Evolutionary conservation across 106 monocot genomes (phyloP).

Genomic region (Xerophyta viscosa): DNA sequence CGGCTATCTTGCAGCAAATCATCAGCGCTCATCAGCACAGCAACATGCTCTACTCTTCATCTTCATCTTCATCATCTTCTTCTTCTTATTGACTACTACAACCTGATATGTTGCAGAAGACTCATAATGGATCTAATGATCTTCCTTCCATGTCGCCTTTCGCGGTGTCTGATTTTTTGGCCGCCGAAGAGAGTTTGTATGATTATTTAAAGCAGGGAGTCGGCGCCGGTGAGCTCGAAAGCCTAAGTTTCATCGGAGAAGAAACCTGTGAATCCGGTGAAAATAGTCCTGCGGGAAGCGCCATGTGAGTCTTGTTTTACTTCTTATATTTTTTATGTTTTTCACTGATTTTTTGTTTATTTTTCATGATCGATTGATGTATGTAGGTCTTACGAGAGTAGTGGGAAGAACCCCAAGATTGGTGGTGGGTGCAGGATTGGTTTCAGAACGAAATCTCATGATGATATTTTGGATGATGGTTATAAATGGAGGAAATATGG

Average conservation of each 20-base stretch:
- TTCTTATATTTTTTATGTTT: too few species aligned
- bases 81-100: too few species aligned
- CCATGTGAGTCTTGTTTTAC: neutral
- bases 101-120: too few species aligned
- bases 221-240: neutral
- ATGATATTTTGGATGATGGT: slow-evolving; percentile 21
- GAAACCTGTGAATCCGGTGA: slow-evolving; percentile 3
- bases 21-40: neutral
- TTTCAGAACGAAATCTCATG: slow-evolving; percentile 19
- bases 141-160: too few species aligned
- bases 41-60: neutral
- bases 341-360: slow-evolving; percentile 1
- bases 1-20: slow-evolving; percentile 4
- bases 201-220: neutral
- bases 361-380: too few species aligned
- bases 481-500: slow-evolving; percentile 39
- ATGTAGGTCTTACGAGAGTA: neutral
- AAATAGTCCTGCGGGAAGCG: neutral
- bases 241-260: neutral
- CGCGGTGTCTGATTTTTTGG: neutral
- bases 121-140: too few species aligned
- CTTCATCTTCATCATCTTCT: neutral
- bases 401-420: neutral
- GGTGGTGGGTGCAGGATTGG: slow-evolving; percentile 9
- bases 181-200: neutral